Evolutionary conservation across 352 stramenopile species (phyloP).

Genomic region (Pythium graminicola): DNA sequence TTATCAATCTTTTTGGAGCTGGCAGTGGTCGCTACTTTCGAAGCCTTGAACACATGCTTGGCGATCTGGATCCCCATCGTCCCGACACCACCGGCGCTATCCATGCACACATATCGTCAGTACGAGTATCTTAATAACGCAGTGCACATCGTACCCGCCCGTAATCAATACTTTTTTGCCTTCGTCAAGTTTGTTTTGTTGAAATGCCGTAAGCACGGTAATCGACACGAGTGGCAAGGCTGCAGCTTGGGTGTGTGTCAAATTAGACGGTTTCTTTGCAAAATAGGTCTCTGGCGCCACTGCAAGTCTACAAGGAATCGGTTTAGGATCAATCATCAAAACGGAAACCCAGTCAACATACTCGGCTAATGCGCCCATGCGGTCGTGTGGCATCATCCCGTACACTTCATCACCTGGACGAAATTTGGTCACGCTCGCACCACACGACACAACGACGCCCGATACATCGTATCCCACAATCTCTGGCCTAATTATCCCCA

Average conservation of each 20-base stretch:
- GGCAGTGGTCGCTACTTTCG: slow-evolving; percentile 65
- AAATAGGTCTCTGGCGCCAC: slow-evolving; percentile 51
- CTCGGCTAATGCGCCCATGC: slow-evolving; percentile 62
- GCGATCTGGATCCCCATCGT: slow-evolving; percentile 70
- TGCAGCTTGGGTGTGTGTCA: slow-evolving; percentile 69
- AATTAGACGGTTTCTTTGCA: slow-evolving; percentile 56
- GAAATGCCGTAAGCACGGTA: slow-evolving; percentile 48
- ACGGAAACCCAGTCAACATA: slow-evolving; percentile 19
- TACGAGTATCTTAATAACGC: too few species aligned
- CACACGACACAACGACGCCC: slow-evolving; percentile 48
- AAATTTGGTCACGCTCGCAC: slow-evolving; percentile 52
- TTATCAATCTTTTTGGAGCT: slow-evolving; percentile 56
- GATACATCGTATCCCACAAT: slow-evolving; percentile 71
- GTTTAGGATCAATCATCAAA: neutral
- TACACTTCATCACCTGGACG: slow-evolving; percentile 58
- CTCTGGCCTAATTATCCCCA: slow-evolving; percentile 32
- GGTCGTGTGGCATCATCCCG: slow-evolving; percentile 59
- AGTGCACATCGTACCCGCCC: too few species aligned
- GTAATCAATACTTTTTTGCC: slow-evolving; percentile 74
- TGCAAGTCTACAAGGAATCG: slow-evolving; percentile 42
- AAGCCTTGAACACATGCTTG: slow-evolving; percentile 67
- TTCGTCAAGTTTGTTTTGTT: slow-evolving; percentile 37
- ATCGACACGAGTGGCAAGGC: slow-evolving; percentile 51
- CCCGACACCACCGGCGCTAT: slow-evolving; percentile 57
- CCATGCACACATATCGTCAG: too few species aligned